These are phyloP conservation scores for Vishniacozyma victoriae DNA, from an alignment of 768 basidiomycete species.

Conservation along the genomic window DNA sequence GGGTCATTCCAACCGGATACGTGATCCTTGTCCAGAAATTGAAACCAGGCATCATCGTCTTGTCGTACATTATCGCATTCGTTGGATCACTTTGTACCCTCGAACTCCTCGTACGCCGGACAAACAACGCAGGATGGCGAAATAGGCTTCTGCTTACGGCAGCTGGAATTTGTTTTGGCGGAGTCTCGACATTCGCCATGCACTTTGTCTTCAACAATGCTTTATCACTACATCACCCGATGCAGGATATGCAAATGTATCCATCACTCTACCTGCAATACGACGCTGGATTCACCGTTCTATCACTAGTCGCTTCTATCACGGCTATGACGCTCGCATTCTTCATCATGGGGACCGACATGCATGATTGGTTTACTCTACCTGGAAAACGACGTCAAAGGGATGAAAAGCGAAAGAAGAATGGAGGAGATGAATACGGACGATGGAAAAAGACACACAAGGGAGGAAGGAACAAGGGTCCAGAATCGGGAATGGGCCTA, in stretches of 20 bases:
- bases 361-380: constrained; percentile 28
- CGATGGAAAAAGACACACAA: constrained; percentile 29
- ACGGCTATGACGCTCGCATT: constrained; percentile 45
- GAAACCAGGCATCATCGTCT: constrained; percentile 41
- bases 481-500: constrained; percentile 12
- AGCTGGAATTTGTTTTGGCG: constrained; percentile 45
- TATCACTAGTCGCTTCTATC: constrained; percentile 42
- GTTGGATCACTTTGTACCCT: constrained; percentile 46
- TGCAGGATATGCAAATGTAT: constrained; percentile 10
- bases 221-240: constrained; percentile 38
- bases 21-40: constrained; percentile 37
- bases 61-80: constrained; percentile 43
- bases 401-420: constrained; percentile 3
- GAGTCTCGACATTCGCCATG: constrained; percentile 48
- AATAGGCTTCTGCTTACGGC: constrained; percentile 40
- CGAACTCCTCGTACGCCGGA: constrained; percentile 46
- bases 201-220: constrained; percentile 49
- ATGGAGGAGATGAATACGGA: constrained; percentile 26
- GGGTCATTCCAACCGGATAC: constrained; percentile 25
- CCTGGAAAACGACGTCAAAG: constrained; percentile 2
- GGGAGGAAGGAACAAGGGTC: constrained; percentile 8
- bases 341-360: constrained; percentile 46
- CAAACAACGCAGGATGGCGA: constrained; percentile 42
- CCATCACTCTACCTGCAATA: constrained; percentile 38
- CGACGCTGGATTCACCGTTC: constrained; percentile 42